A percentile compares a stretch with the other conserved stretches of the same genome.
Evolutionary conservation across 345 rosid species (phyloP).

Genomic region (Linum trigynum): DNA sequence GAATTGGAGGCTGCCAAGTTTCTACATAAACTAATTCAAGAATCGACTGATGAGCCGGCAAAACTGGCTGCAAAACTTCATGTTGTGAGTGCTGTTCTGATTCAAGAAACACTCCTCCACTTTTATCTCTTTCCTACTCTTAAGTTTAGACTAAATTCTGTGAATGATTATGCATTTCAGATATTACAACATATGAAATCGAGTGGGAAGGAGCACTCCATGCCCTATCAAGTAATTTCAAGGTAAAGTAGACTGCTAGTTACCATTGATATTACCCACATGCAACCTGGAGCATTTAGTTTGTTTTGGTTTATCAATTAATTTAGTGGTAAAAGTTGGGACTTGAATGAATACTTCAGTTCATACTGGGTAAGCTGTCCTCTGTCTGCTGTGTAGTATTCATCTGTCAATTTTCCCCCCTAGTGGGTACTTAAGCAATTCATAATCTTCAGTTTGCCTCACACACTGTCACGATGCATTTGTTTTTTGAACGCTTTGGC

Average conservation of each 20-base stretch:
- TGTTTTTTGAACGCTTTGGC: too few relatives aligned
- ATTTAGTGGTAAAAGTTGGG: too few relatives aligned
- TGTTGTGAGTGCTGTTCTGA: conserved; percentile 44
- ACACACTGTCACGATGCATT: too few relatives aligned
- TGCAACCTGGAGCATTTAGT: not conserved
- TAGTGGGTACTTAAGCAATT: not conserved
- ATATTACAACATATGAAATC: conserved; percentile 95
- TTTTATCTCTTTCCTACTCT: conserved; percentile 1
- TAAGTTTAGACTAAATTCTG: not conserved
- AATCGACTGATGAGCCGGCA: conserved; percentile 89
- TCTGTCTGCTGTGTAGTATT: too few relatives aligned
- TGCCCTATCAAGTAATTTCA: conserved; percentile 99
- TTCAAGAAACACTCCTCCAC: not conserved
- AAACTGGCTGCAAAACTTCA: conserved; percentile 87
- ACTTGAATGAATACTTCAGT: too few relatives aligned
- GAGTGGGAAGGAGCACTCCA: conserved; percentile 95
- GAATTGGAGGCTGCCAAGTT: conserved; percentile 99
- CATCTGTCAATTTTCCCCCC: not conserved
- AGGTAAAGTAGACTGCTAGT: conserved; percentile 35
- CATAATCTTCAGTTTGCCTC: too few relatives aligned
- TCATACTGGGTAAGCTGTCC: too few relatives aligned
- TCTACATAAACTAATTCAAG: conserved; percentile 94
- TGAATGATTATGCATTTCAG: conserved; percentile 25
- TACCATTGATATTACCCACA: not conserved
- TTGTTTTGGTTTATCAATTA: too few relatives aligned